Conservation (phyloP, 305 asterid genomes). For the Ilex paraguariensis region DNA sequence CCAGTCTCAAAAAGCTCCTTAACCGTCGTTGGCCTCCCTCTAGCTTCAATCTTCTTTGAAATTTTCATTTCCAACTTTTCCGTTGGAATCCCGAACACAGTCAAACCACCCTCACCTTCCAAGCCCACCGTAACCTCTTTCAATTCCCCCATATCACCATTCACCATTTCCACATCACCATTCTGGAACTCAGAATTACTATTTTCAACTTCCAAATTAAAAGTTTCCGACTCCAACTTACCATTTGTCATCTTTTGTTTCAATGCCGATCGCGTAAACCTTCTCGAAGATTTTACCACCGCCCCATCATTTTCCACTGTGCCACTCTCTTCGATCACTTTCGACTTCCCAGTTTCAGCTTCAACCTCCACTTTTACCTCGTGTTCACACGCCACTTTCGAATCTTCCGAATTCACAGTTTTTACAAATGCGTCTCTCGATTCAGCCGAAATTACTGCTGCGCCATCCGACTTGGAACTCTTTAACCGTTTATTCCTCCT, state of each 20-base stretch:
- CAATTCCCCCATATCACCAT: constrained; percentile 40
- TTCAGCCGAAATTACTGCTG: constrained; percentile 20
- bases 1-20: constrained; percentile 95
- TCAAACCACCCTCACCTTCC: constrained; percentile 42
- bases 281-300: constrained; percentile 18
- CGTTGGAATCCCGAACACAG: constrained; percentile 21
- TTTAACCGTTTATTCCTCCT: constrained; percentile 65
- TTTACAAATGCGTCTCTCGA: constrained; percentile 4
- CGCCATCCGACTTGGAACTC: constrained; percentile 20
- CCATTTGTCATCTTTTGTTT: constrained; percentile 19
- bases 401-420: constrained; percentile 22
- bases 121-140: constrained; percentile 32
- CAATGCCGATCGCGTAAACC: constrained; percentile 54
- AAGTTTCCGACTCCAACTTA: neutral
- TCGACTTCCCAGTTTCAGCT: neutral
- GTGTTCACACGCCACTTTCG: constrained; percentile 14
- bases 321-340: constrained; percentile 9
- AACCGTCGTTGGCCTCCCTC: constrained; percentile 75
- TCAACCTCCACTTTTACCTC: constrained; percentile 45
- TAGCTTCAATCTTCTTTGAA: constrained; percentile 51
- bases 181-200: constrained; percentile 9
- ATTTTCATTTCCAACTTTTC: constrained; percentile 69
- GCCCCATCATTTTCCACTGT: constrained; percentile 32
- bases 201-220: constrained; percentile 26
- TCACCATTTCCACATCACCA: constrained; percentile 21